Conservation (phyloP, 23 red algal genomes). For the Gracilaria vermiculophylla region DNA sequence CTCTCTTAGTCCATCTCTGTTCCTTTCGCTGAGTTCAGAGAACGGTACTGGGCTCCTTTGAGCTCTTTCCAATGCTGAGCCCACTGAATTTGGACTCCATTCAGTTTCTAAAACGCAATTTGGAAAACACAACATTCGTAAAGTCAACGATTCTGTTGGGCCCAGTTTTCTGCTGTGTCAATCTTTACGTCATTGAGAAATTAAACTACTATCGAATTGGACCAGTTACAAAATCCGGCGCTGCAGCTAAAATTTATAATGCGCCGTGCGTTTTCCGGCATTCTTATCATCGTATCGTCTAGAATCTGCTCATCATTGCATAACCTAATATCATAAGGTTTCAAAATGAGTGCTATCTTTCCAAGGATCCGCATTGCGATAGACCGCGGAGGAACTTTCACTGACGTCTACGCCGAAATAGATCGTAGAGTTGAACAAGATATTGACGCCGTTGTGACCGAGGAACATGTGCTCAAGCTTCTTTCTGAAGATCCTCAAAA, state of each 20-base stretch:
- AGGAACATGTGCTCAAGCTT: slow-evolving; percentile 73
- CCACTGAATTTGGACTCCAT: neutral
- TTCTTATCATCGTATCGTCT: neutral
- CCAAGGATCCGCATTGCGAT: slow-evolving; percentile 72
- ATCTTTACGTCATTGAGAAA: too few relatives aligned
- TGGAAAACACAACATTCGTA: too few relatives aligned
- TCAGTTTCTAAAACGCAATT: neutral
- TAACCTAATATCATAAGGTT: neutral
- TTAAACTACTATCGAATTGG: too few relatives aligned
- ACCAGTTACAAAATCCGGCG: too few relatives aligned
- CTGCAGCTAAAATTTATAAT: too few relatives aligned
- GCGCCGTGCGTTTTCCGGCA: too few relatives aligned
- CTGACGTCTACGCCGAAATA: slow-evolving; percentile 86
- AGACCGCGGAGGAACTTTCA: slow-evolving; percentile 99
- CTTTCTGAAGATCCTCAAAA: slow-evolving; percentile 89
- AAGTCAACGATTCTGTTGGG: too few relatives aligned
- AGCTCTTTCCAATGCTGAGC: neutral
- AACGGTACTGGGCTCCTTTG: neutral
- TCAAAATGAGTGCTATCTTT: neutral
- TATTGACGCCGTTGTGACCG: neutral
- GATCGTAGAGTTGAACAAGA: neutral
- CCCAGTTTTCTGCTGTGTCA: too few relatives aligned
- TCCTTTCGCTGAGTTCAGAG: too few relatives aligned
- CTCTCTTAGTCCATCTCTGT: too few relatives aligned
- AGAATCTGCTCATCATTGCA: too few relatives aligned